Percentiles rank a stretch among this genome's conserved stretches.
phyloP scores from a whole-genome alignment of 495 filamentous ascomycete genomes.

The Diplogelasinospora grovesii region DNA sequence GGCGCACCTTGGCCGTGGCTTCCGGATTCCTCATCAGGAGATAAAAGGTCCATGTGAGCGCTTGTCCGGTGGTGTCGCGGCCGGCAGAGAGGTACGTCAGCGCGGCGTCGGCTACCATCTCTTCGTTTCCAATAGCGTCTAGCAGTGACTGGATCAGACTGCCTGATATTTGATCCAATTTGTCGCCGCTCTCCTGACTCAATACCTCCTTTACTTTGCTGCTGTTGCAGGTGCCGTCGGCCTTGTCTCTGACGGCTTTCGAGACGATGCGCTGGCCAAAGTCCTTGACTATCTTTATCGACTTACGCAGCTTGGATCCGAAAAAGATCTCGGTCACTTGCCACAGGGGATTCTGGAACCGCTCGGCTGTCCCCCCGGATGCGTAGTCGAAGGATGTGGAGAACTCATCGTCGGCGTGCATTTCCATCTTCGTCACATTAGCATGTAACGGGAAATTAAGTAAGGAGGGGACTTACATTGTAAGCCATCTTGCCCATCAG shows the following conservation, averaged over 20 bases:
- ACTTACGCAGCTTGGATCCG: conserved; percentile 38
- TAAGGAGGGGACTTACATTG: conserved; percentile 29
- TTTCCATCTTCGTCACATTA: conserved; percentile 43
- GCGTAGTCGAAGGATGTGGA: conserved; percentile 51
- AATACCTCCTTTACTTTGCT: too few relatives aligned
- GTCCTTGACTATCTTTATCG: conserved; percentile 38
- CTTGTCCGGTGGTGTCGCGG: conserved; percentile 55
- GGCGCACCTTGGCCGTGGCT: conserved; percentile 29
- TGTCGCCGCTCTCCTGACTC: conserved; percentile 16
- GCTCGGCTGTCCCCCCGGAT: conserved; percentile 49
- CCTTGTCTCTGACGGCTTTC: conserved; percentile 33
- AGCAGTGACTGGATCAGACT: conserved; percentile 52
- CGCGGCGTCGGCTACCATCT: conserved; percentile 50
- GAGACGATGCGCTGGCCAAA: conserved; percentile 48
- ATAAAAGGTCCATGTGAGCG: conserved; percentile 54
- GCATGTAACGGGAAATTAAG: neutral
- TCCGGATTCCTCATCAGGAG: conserved; percentile 44
- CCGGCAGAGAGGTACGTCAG: conserved; percentile 56
- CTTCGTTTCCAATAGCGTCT: conserved; percentile 42
- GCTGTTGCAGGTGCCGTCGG: too few relatives aligned
- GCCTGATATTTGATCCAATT: conserved; percentile 40
- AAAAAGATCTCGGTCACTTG: conserved; percentile 45
- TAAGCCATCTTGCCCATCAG: conserved; percentile 58
- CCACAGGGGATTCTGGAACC: conserved; percentile 58
- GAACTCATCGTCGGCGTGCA: conserved; percentile 52